A percentile compares a stretch with the other conserved stretches of the same genome.
Evolutionary conservation across 1,284 basidiomycete species (phyloP).

Genomic region (Ganoderma multipileum): DNA sequence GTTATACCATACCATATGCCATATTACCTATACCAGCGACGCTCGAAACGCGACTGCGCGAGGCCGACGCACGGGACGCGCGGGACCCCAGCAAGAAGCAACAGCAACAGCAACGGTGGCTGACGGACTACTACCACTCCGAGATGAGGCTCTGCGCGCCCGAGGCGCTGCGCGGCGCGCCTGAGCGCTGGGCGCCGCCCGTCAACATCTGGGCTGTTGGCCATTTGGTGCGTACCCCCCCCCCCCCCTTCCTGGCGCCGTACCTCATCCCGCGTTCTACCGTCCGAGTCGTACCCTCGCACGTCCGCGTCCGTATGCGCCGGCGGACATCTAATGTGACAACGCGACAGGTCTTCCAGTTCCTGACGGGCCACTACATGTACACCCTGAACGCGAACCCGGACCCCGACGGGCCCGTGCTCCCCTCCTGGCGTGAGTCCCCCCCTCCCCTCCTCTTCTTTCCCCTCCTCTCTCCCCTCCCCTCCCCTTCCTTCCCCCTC

Average conservation of each 20-base stretch:
- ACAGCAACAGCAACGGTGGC: too few relatives aligned
- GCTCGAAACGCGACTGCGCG: background rate
- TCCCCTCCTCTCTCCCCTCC: too few relatives aligned
- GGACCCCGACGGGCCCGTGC: background rate
- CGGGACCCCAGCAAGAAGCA: too few relatives aligned
- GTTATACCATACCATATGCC: background rate
- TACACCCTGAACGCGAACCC: background rate
- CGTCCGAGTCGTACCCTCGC: too few relatives aligned
- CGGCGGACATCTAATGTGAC: too few relatives aligned
- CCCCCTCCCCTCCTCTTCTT: background rate
- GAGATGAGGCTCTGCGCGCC: constrained; percentile 10
- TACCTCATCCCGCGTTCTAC: background rate
- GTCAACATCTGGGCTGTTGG: constrained; percentile 29
- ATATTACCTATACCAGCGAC: background rate
- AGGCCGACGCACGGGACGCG: background rate
- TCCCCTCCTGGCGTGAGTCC: background rate
- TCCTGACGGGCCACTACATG: constrained; percentile 12
- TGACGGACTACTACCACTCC: background rate
- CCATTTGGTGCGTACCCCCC: constrained; percentile 14
- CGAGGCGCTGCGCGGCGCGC: constrained; percentile 14
- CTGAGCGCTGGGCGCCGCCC: constrained; percentile 16
- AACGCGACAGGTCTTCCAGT: constrained; percentile 18
- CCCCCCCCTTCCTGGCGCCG: too few relatives aligned
- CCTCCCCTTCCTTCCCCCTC: background rate
- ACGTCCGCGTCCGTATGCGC: too few relatives aligned